Conservation (phyloP, 2,329 filamentous ascomycete species). For the Colletotrichum cereale region DNA sequence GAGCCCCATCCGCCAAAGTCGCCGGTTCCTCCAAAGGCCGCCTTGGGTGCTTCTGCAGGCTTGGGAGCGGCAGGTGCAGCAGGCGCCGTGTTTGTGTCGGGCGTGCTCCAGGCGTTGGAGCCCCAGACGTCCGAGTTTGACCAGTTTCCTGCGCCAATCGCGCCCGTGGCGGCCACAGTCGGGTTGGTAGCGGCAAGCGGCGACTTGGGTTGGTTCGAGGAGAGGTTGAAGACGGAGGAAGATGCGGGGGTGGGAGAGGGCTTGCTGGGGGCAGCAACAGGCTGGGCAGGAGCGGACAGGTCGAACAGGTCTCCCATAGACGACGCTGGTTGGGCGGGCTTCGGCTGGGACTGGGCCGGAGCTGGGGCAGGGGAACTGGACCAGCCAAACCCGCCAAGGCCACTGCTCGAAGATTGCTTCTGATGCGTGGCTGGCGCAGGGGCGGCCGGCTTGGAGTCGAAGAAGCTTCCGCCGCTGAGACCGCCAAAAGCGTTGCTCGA, state of each 20-base stretch:
- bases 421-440: conserved; percentile 63
- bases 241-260: conserved; percentile 56
- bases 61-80: conserved; percentile 69
- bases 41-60: conserved; percentile 46
- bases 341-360: conserved; percentile 50
- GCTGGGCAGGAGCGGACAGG: conserved; percentile 66
- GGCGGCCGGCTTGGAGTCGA: conserved; percentile 78
- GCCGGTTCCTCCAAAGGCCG: conserved; percentile 57
- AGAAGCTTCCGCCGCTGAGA: conserved; percentile 83
- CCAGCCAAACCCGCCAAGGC: conserved; percentile 76
- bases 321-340: conserved; percentile 60
- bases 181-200: conserved; percentile 54
- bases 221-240: conserved; percentile 87
- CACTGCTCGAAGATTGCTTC: conserved; percentile 66
- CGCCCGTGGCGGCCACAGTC: conserved; percentile 50
- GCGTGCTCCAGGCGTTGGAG: conserved; percentile 82
- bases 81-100: conserved; percentile 68
- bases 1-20: conserved; percentile 72
- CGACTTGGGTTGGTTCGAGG: conserved; percentile 62
- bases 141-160: conserved; percentile 54
- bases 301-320: conserved; percentile 87
- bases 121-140: conserved; percentile 83
- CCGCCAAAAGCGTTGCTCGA: conserved; percentile 61
- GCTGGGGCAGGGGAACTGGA: conserved; percentile 62
- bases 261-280: conserved; percentile 52